Conservation (phyloP, 2,329 filamentous ascomycete species). For the Aspergillus sp. region DNA sequence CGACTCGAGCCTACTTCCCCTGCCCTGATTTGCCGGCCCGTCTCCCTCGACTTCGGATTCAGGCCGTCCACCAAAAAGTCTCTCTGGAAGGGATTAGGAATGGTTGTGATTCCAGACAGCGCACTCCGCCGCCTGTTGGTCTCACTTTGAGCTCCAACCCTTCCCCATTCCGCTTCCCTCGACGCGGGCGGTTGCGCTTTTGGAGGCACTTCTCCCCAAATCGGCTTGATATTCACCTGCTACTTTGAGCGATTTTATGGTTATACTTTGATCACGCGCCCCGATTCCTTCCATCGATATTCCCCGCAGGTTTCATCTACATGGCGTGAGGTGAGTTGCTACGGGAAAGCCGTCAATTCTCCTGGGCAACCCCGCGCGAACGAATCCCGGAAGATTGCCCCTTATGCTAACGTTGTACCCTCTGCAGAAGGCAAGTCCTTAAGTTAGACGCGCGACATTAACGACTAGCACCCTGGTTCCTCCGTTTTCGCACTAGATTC, state of each 20-base stretch:
- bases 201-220: not conserved
- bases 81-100: slow-evolving; percentile 27
- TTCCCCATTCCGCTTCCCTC: slow-evolving; percentile 20
- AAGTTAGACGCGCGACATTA: not conserved
- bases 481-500: not conserved
- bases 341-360: slow-evolving; percentile 18
- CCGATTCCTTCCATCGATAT: slow-evolving; percentile 17
- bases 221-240: not conserved
- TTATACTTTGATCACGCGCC: slow-evolving; percentile 18
- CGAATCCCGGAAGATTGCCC: not conserved
- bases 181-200: slow-evolving; percentile 19
- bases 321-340: slow-evolving; percentile 30
- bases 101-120: slow-evolving; percentile 34
- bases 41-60: slow-evolving; percentile 5
- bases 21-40: not conserved
- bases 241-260: slow-evolving; percentile 5
- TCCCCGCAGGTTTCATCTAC: slow-evolving; percentile 29
- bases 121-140: slow-evolving; percentile 40
- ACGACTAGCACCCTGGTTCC: not conserved
- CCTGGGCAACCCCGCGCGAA: slow-evolving; percentile 20
- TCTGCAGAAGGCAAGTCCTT: not conserved
- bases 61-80: slow-evolving; percentile 7
- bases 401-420: slow-evolving; percentile 11
- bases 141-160: slow-evolving; percentile 34
- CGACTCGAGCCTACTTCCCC: not conserved